These are phyloP conservation scores for Anthoceros angustus DNA, from an alignment of 225 moss, liverwort and hornwort species.

Conservation along the genomic window DNA sequence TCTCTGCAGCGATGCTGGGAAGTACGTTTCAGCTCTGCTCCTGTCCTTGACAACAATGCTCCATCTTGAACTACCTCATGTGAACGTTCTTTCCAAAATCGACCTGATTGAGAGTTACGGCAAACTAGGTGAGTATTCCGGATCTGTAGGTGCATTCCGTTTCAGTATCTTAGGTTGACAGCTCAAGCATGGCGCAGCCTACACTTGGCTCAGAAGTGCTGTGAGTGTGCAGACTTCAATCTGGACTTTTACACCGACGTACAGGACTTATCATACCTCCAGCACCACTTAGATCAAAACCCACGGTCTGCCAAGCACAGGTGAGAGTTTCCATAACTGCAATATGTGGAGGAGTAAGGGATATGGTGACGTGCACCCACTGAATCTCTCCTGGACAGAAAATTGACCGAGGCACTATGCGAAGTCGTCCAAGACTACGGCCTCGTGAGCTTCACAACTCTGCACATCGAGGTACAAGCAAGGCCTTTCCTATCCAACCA, in stretches of 20 bases:
- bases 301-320: slow-evolving; percentile 55
- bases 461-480: slow-evolving; percentile 70
- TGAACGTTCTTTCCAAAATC: slow-evolving; percentile 93
- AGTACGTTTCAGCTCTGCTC: slow-evolving; percentile 83
- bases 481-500: background rate
- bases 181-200: background rate
- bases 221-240: slow-evolving; percentile 66
- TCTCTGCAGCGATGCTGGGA: slow-evolving; percentile 97
- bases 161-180: background rate
- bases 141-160: background rate
- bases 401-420: slow-evolving; percentile 82
- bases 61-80: slow-evolving; percentile 97
- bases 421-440: slow-evolving; percentile 95
- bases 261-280: slow-evolving; percentile 78
- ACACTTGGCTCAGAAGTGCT: background rate
- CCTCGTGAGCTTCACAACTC: slow-evolving; percentile 81
- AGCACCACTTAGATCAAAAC: slow-evolving; percentile 51
- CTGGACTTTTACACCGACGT: slow-evolving; percentile 96
- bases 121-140: slow-evolving; percentile 52
- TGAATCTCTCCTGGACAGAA: slow-evolving; percentile 22
- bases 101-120: slow-evolving; percentile 99
- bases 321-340: slow-evolving; percentile 12
- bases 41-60: slow-evolving; percentile 90
- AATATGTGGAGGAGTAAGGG: background rate
- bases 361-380: background rate